Conservation (phyloP, 2,329 filamentous ascomycete species). For the Trichoderma endophyticum region DNA sequence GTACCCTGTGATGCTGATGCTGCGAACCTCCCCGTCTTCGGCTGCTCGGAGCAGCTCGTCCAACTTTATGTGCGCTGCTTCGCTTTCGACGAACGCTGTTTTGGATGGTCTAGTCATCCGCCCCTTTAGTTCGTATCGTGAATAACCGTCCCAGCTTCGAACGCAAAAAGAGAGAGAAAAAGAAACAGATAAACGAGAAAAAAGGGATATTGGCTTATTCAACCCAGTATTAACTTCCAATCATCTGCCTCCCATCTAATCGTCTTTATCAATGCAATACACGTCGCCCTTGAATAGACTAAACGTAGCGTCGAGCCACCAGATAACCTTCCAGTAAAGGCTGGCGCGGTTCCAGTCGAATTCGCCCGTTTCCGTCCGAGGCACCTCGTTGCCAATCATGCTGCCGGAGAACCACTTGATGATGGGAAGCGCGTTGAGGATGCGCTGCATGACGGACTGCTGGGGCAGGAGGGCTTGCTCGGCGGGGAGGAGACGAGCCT, state of each 20-base stretch:
- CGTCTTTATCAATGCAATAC: constrained; percentile 56
- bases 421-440: constrained; percentile 65
- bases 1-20: constrained; percentile 2
- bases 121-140: neutral
- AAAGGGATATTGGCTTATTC: neutral
- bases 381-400: constrained; percentile 74
- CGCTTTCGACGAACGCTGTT: neutral
- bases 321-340: constrained; percentile 66
- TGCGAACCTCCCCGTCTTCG: neutral
- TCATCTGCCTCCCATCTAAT: constrained; percentile 34
- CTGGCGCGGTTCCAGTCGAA: constrained; percentile 73
- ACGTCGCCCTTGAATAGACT: constrained; percentile 59
- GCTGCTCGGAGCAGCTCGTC: neutral
- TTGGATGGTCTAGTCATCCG: neutral
- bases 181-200: neutral
- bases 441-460: constrained; percentile 60
- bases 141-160: neutral
- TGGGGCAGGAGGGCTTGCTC: constrained; percentile 69
- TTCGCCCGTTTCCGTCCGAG: constrained; percentile 66
- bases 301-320: constrained; percentile 58
- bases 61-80: neutral
- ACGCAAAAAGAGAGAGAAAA: neutral
- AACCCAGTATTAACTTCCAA: neutral
- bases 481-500: constrained; percentile 62
- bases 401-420: constrained; percentile 68